Evolutionary conservation across 805 yeast species (phyloP).

Genomic region (Brettanomyces custersianus): DNA sequence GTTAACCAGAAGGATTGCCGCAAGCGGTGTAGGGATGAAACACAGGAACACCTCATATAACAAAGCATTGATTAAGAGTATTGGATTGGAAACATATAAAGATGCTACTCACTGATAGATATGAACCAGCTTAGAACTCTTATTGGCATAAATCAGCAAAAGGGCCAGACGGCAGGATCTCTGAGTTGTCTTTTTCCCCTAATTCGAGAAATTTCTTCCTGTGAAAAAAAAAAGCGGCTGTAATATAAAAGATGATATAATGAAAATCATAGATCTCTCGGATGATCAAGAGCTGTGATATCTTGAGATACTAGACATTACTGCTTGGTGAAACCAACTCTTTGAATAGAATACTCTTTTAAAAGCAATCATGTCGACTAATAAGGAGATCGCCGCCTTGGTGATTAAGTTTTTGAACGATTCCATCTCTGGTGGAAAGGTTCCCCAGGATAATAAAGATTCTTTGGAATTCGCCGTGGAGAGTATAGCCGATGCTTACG

Average conservation of each 20-base stretch:
- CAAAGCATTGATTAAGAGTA: too few species aligned
- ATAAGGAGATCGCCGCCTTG: conserved; percentile 61
- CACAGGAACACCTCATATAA: too few species aligned
- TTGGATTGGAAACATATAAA: too few species aligned
- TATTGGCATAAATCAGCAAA: too few species aligned
- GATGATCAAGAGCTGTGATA: too few species aligned
- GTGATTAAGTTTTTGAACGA: conserved; percentile 63
- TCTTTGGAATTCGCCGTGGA: conserved; percentile 91
- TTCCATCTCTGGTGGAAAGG: conserved; percentile 49
- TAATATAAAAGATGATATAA: not conserved
- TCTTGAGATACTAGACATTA: not conserved
- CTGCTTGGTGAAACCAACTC: not conserved
- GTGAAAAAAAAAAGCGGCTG: not conserved
- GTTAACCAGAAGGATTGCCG: too few species aligned
- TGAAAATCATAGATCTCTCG: not conserved
- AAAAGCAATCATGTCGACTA: conserved; percentile 9
- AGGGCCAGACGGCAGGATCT: too few species aligned
- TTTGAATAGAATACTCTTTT: not conserved
- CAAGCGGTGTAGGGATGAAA: too few species aligned
- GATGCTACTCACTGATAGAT: too few species aligned
- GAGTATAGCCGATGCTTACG: conserved; percentile 83
- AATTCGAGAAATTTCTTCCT: not conserved
- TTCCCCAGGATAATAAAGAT: conserved; percentile 74
- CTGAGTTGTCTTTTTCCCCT: not conserved
- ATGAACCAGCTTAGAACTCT: too few species aligned